Conservation (phyloP, 2,329 filamentous ascomycete genomes). For the Incumbomyces lentus region DNA sequence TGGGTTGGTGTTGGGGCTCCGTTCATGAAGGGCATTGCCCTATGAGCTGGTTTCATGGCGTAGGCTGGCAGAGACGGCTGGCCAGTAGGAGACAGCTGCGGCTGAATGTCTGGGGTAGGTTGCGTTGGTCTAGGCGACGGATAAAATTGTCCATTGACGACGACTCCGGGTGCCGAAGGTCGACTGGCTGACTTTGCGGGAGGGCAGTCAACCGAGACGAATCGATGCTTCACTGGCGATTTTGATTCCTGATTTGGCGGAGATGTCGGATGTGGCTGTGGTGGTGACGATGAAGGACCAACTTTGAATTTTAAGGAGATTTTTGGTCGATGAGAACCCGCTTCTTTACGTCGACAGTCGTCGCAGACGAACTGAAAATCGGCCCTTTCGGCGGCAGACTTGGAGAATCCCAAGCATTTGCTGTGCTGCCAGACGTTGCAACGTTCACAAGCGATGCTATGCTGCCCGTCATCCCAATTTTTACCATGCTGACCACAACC, state of each 20-base stretch:
- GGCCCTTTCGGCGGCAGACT: constrained; percentile 68
- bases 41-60: neutral
- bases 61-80: constrained; percentile 4
- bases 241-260: neutral
- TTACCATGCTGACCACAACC: constrained; percentile 82
- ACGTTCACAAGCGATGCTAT: constrained; percentile 85
- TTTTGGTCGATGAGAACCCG: constrained; percentile 52
- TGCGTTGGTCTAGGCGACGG: neutral
- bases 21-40: neutral
- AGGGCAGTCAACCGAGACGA: constrained; percentile 11
- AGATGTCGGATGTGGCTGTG: constrained; percentile 7
- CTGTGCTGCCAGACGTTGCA: constrained; percentile 98
- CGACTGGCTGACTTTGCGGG: neutral
- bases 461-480: constrained; percentile 79
- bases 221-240: constrained; percentile 7
- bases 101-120: neutral
- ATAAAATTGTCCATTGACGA: constrained; percentile 1
- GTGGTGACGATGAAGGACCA: constrained; percentile 27
- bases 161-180: neutral
- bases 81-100: neutral
- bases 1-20: neutral
- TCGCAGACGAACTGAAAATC: constrained; percentile 82
- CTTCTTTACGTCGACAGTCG: constrained; percentile 61
- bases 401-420: constrained; percentile 71
- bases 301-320: constrained; percentile 50